phyloP scores from a whole-genome alignment of 352 stramenopile species.

The Peronospora destructor region DNA sequence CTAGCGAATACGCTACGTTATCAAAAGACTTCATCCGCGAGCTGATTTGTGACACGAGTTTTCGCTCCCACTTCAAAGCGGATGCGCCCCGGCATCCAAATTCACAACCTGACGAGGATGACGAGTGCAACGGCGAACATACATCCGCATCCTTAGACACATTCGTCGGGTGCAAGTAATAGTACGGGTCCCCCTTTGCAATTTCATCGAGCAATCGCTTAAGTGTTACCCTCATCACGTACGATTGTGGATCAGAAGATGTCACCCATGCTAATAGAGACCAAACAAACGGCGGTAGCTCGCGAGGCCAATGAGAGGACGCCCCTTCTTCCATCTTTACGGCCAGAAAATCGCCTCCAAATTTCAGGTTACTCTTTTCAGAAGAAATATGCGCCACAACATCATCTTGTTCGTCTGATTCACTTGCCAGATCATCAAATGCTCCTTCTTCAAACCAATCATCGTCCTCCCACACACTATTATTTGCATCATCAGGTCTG shows the following conservation, averaged over 20 bases:
- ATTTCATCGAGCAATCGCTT: conserved; percentile 59
- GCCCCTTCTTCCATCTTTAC: conserved; percentile 26
- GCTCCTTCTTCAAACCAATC: conserved; percentile 24
- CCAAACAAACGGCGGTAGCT: conserved; percentile 32
- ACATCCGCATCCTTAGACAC: conserved; percentile 11
- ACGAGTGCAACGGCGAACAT: conserved; percentile 10
- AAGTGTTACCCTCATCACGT: conserved; percentile 57
- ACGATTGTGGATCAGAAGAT: conserved; percentile 42
- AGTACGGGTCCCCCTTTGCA: conserved; percentile 61
- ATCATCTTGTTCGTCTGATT: conserved; percentile 17
- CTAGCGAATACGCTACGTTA: conserved; percentile 64
- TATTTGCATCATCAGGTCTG: conserved; percentile 5
- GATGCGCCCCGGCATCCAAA: conserved; percentile 49
- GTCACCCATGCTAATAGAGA: conserved; percentile 40
- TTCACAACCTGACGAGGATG: conserved; percentile 26
- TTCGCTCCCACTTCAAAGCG: conserved; percentile 55
- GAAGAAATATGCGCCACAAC: conserved; percentile 20
- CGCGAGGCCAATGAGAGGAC: conserved; percentile 17
- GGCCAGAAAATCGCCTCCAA: conserved; percentile 21
- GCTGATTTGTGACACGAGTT: conserved; percentile 67
- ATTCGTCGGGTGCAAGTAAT: conserved; percentile 46
- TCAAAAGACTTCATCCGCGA: conserved; percentile 80
- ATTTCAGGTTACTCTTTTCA: conserved; percentile 24
- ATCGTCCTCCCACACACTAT: conserved; percentile 20
- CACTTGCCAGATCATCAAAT: conserved; percentile 7